Evolutionary conservation across 495 filamentous ascomycete genomes (phyloP), one percentile per base, ranked within the genome.

Genomic region (Sordaria brevicollis): DNA sequence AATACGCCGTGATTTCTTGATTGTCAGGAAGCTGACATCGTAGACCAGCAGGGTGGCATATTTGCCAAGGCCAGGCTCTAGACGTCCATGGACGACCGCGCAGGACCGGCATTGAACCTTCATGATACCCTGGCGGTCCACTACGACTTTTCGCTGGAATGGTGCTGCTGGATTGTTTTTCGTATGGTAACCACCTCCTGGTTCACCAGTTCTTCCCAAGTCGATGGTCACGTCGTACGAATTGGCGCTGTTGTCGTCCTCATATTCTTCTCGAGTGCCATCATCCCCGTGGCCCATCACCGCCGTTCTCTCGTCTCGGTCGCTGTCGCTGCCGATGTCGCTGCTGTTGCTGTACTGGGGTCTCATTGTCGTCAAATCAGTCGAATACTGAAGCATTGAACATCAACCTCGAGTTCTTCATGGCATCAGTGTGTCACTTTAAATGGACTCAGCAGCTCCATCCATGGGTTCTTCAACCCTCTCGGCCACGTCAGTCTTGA

Each of bases 41-140:
- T 49, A 68, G 31, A 71, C 68, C 62, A 71, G 6, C 10, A 72
- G 35, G 35, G 67, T 66, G 9, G 68, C 67, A 3, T 43, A 19
- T 43, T 43, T 43, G n/a, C 39, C 39, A 19, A 19, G 2, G 1
- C 39, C 39, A 17, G 39, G 39, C n/a, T 43, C n/a, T 25, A 74
- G 11, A 34, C 36, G 41, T 31, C 76, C 76, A 67, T 77, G 74
- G 15, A 77, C 37, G 6, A 76, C 69, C 33, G 70, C 75, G 9
- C 25, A 65, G 4, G 68, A 37, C 10, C 33, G 65, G 74, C 76
- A 77, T 6, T 66, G 72, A 34, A 76, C 68, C 35, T 76, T 71
- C 37, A 77, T 71, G 2, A 67, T 65, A 10, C 74, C 76, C 25
- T 68, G 70, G 6, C 73, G 76, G 39, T 76, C 76, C 25, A 73